Evolutionary conservation across 257 asterid species (phyloP), one percentile per base, ranked within the genome.

Genomic region (Prunella vulgaris): DNA sequence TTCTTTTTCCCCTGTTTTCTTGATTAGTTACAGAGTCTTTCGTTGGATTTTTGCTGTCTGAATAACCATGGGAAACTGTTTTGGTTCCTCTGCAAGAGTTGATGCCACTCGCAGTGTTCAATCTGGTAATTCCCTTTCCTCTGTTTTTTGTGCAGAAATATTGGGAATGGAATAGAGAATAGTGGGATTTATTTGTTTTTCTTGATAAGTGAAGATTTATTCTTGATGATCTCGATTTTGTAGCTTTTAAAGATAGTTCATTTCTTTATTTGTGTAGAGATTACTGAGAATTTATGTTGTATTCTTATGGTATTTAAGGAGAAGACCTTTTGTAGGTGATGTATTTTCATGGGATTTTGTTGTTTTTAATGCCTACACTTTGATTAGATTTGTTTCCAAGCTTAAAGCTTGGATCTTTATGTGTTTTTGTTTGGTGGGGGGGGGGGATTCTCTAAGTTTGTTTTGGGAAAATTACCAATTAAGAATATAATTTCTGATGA

Each of bases 41-140:
- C 1, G 25, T 9, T 42, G 49, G 28, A 37, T 48, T 58, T 30
- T 32, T 22, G 4, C n/a, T n/a, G 53, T 58, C 73, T 40, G 7
- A 37, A 46, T 28, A 27, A 35, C 60, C 46, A 80, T 80, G 85
- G 85, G 85, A 6, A 80, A 77, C 44, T 80, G 85, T 70, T 57
- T 77, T 13, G 72, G 61, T 60, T 77, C 78, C 13, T 77, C 82
- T 14, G 78, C 80, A 42, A 74, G 69, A 67, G 69, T 77, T 44
- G 85, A 80, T 46, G 72, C 82, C 32, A 18, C 80, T 21, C 60
- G 74, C 53, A 73, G 59, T 71, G 32, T 54, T 62, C 73, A 58
- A 7, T 67, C 80, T 44, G 85, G 85, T 80, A 77, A 24, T 21
- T 22, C 2, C 15, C 0, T 30, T 5, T 21, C 18, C 8, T 48